Conservation (phyloP, 2,329 filamentous ascomycete genomes). For the Aspergillus floridensis region DNA sequence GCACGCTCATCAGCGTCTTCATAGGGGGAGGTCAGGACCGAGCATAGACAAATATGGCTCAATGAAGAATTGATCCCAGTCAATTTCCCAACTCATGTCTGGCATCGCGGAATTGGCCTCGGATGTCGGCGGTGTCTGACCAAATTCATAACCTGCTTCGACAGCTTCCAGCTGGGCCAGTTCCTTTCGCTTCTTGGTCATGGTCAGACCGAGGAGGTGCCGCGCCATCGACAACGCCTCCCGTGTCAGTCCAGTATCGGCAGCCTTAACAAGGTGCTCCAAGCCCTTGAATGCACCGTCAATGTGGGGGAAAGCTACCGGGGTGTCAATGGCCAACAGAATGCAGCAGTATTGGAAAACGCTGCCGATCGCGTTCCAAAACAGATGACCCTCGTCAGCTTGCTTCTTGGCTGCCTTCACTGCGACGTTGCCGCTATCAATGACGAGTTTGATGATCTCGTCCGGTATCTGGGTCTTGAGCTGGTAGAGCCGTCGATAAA, state of each 20-base stretch:
- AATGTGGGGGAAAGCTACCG: slow-evolving; percentile 20
- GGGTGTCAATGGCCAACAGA: slow-evolving; percentile 29
- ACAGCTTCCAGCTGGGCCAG: slow-evolving; percentile 29
- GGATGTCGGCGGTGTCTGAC: slow-evolving; percentile 10
- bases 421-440: slow-evolving; percentile 23
- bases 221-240: slow-evolving; percentile 30
- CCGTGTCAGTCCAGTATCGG: slow-evolving; percentile 28
- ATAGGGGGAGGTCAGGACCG: neutral
- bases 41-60: slow-evolving; percentile 31
- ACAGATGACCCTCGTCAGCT: slow-evolving; percentile 23
- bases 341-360: slow-evolving; percentile 33
- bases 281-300: slow-evolving; percentile 23
- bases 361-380: slow-evolving; percentile 34
- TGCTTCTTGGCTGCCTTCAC: slow-evolving; percentile 24
- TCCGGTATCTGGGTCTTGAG: slow-evolving; percentile 23
- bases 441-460: slow-evolving; percentile 21
- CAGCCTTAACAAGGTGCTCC: slow-evolving; percentile 26
- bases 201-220: slow-evolving; percentile 27
- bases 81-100: slow-evolving; percentile 23
- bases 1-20: too few species aligned
- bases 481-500: slow-evolving; percentile 34
- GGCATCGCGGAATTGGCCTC: slow-evolving; percentile 14
- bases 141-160: slow-evolving; percentile 20
- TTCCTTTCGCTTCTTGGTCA: slow-evolving; percentile 30
- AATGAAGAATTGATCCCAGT: slow-evolving; percentile 33